Conservation (phyloP, 192 early-diverging fungal genomes). For the Paraglomus occultum region DNA sequence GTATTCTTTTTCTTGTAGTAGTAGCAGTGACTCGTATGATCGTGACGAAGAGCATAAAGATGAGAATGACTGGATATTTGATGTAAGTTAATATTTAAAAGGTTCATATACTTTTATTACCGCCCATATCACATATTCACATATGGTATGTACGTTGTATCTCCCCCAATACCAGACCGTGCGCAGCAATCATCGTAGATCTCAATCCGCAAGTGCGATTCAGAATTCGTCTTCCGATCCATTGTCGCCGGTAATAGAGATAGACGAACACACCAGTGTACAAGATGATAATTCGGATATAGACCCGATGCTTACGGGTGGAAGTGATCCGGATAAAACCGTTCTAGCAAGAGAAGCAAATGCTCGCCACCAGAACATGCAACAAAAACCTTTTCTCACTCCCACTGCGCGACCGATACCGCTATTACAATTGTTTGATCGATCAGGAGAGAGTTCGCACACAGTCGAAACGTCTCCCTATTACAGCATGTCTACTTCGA, state of each 20-base stretch:
- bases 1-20: neutral
- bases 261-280: slow-evolving; percentile 2
- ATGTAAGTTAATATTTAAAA: slow-evolving; percentile 38
- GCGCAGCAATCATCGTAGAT: slow-evolving; percentile 14
- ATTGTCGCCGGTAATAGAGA: slow-evolving; percentile 28
- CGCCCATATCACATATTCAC: neutral
- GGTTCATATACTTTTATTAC: neutral
- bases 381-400: slow-evolving; percentile 5
- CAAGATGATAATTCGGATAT: neutral
- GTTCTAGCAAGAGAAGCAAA: slow-evolving; percentile 18
- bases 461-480: neutral
- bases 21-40: slow-evolving; percentile 29
- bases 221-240: slow-evolving; percentile 7
- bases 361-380: neutral
- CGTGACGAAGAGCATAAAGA: slow-evolving; percentile 38
- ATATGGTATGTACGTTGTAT: slow-evolving; percentile 1
- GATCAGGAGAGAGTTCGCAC: neutral
- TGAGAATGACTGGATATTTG: slow-evolving; percentile 56
- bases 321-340: slow-evolving; percentile 13
- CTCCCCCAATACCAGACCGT: slow-evolving; percentile 15
- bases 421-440: slow-evolving; percentile 25
- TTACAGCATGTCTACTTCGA: slow-evolving; percentile 11
- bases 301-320: neutral
- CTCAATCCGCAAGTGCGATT: slow-evolving; percentile 21
- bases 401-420: slow-evolving; percentile 15